Conservation (phyloP, 2,329 filamentous ascomycete species). For the Monosporascus sp. region DNA sequence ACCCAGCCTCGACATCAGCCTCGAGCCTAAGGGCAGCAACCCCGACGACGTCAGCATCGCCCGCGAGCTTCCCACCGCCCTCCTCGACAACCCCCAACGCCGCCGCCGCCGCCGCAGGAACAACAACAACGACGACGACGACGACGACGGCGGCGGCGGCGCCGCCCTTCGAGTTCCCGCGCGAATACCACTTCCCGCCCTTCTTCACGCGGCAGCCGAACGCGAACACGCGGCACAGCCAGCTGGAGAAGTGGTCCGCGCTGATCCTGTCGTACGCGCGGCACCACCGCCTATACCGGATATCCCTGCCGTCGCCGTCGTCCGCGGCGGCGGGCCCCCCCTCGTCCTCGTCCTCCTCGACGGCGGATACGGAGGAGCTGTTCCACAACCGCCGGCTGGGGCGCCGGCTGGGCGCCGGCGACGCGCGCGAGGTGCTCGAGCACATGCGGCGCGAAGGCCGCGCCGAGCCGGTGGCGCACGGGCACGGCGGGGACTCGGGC, state of each 20-base stretch:
- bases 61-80: not conserved
- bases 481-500: slow-evolving; percentile 24
- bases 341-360: slow-evolving; percentile 37
- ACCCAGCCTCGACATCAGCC: not conserved
- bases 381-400: slow-evolving; percentile 54
- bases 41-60: not conserved
- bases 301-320: slow-evolving; percentile 54
- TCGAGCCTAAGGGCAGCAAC: not conserved
- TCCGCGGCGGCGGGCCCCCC: slow-evolving; percentile 7
- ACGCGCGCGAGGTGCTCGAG: slow-evolving; percentile 53
- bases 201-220: slow-evolving; percentile 83
- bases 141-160: not conserved
- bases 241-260: slow-evolving; percentile 79
- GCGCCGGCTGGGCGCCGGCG: slow-evolving; percentile 43
- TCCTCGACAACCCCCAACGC: not conserved
- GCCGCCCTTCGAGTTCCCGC: slow-evolving; percentile 49
- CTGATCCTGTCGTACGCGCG: slow-evolving; percentile 81
- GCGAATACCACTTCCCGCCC: slow-evolving; percentile 70
- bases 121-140: no score
- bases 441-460: slow-evolving; percentile 54
- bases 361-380: slow-evolving; percentile 41
- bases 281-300: slow-evolving; percentile 68
- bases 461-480: slow-evolving; percentile 56
- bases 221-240: slow-evolving; percentile 65
- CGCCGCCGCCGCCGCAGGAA: not conserved